Percentiles rank a stretch among this genome's conserved stretches.
These are phyloP conservation scores for Lichtheimia corymbifera DNA, from an alignment of 371 early-diverging fungal genomes.

Conservation along the genomic window DNA sequence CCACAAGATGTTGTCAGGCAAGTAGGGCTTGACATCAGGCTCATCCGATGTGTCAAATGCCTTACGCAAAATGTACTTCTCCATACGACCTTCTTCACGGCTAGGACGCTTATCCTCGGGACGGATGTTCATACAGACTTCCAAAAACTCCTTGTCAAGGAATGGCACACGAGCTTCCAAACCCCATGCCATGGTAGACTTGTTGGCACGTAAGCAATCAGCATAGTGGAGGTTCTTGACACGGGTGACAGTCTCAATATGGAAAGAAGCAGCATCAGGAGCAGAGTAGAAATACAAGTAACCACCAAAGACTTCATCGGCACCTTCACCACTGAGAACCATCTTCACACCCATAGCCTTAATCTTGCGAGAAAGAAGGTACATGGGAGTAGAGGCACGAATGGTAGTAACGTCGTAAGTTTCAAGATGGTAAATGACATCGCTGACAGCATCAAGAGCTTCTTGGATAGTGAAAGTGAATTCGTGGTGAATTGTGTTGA, in stretches of 20 bases:
- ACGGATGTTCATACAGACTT: conserved; percentile 83
- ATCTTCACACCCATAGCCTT: conserved; percentile 98
- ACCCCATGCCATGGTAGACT: conserved; percentile 98
- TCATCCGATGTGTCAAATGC: conserved; percentile 79
- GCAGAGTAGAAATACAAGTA: conserved; percentile 97
- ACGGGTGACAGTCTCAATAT: conserved; percentile 84
- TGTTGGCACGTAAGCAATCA: conserved; percentile 96
- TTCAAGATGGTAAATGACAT: conserved; percentile 95
- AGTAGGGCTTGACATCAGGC: conserved; percentile 73
- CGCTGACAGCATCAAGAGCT: conserved; percentile 91
- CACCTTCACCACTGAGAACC: conserved; percentile 96
- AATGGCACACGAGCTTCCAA: conserved; percentile 98
- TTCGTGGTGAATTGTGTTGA: conserved; percentile 89
- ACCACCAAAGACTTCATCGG: conserved; percentile 96
- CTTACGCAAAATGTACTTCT: conserved; percentile 85
- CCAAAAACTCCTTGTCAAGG: conserved; percentile 87
- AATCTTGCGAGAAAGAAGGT: conserved; percentile 92
- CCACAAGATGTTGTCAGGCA: conserved; percentile 91
- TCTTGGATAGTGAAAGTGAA: conserved; percentile 94
- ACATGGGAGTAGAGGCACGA: conserved; percentile 97
- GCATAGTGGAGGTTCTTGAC: conserved; percentile 94
- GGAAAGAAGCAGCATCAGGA: conserved; percentile 78
- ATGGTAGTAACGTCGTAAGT: conserved; percentile 98
- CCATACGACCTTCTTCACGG: conserved; percentile 66
- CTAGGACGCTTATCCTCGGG: conserved; percentile 78